phyloP scores from a whole-genome alignment of 208 protist species.

The Leishmania arabica region DNA sequence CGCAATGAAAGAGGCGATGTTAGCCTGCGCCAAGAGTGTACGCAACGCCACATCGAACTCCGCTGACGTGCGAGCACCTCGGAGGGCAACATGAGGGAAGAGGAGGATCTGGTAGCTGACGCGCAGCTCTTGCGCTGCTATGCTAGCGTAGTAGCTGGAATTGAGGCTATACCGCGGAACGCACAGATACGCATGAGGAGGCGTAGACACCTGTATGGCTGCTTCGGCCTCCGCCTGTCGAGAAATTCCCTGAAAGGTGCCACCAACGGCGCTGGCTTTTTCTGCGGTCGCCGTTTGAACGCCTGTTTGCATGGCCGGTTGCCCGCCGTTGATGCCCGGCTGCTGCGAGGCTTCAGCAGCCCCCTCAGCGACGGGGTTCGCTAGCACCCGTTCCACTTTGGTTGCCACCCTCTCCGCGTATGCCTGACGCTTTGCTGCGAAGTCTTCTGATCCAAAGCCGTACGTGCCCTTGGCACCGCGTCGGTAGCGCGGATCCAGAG shows the following conservation, averaged over 20 bases:
- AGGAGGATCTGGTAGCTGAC: constrained; percentile 24
- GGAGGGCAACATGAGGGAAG: constrained; percentile 18
- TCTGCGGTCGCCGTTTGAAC: background rate
- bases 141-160: background rate
- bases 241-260: background rate
- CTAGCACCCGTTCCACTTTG: constrained; percentile 14
- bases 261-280: too few species aligned
- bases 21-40: constrained; percentile 8
- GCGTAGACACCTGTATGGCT: too few species aligned
- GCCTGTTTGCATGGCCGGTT: background rate
- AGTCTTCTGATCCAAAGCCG: background rate
- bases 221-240: background rate
- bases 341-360: background rate
- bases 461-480: background rate
- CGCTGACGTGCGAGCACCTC: background rate
- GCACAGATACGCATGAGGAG: constrained; percentile 13
- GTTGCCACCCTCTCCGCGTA: constrained; percentile 6
- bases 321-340: background rate
- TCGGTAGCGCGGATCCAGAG: background rate
- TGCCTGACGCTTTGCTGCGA: background rate
- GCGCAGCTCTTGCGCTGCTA: background rate
- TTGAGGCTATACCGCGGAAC: constrained; percentile 11
- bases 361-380: constrained; percentile 7
- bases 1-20: constrained; percentile 21
- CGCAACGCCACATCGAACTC: constrained; percentile 21